A percentile compares a stretch with the other conserved stretches of the same genome.
phyloP scores from a whole-genome alignment of 2,329 filamentous ascomycete genomes.

The Nemania abortiva region DNA sequence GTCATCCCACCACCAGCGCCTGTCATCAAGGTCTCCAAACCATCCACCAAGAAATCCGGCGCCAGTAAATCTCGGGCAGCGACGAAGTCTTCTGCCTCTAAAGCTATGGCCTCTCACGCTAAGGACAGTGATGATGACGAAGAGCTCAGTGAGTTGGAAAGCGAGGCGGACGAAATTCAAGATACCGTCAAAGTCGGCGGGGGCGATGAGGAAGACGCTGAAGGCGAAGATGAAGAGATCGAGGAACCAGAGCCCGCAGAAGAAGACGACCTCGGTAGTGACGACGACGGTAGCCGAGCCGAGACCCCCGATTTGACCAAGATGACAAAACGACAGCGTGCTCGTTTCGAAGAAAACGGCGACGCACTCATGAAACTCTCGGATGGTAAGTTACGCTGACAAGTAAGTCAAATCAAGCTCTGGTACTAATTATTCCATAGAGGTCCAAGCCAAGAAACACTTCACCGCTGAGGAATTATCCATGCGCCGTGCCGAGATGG shows the following conservation, averaged over 20 bases:
- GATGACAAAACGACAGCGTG: conserved; percentile 72
- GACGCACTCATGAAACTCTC: conserved; percentile 69
- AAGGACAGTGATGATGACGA: conserved; percentile 65
- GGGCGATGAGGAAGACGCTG: conserved; percentile 56
- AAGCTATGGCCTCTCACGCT: conserved; percentile 41
- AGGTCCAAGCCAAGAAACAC: conserved; percentile 73
- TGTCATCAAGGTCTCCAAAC: conserved; percentile 64
- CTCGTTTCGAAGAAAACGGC: conserved; percentile 66
- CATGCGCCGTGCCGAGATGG: conserved; percentile 73
- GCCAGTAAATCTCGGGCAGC: conserved; percentile 47
- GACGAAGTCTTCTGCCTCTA: conserved; percentile 53
- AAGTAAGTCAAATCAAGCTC: background rate
- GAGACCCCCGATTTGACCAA: conserved; percentile 68
- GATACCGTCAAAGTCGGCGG: conserved; percentile 59
- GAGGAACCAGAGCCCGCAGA: conserved; percentile 55
- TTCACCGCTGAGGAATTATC: conserved; percentile 72
- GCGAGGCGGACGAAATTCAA: conserved; percentile 61
- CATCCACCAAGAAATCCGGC: conserved; percentile 52
- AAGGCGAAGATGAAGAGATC: conserved; percentile 60
- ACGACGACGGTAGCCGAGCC: conserved; percentile 60
- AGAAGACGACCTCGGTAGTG: conserved; percentile 58
- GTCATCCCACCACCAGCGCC: conserved; percentile 53
- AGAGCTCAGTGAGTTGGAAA: conserved; percentile 68
- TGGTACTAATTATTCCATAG: conserved; percentile 52
- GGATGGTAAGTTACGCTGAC: conserved; percentile 60